Conservation (phyloP, 306 rosid genomes). For the Acacia crassicarpa region DNA sequence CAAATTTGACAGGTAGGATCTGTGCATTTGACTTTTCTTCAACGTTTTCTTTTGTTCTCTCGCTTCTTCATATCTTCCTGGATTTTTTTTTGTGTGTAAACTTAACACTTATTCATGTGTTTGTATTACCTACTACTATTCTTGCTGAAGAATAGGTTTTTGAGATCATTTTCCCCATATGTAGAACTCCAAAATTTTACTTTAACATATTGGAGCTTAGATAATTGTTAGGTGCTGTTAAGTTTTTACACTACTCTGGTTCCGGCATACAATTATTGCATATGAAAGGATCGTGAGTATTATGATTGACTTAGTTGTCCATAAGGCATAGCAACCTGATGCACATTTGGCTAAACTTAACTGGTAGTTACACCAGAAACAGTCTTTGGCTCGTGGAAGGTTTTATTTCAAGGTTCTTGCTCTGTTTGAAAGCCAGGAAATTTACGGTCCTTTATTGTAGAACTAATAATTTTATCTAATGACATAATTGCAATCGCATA, state of each 20-base stretch:
- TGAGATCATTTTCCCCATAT: not conserved
- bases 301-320: not conserved
- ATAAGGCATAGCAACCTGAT: not conserved
- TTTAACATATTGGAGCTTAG: not conserved
- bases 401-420: not conserved
- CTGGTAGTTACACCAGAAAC: constrained; percentile 13
- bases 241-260: not conserved
- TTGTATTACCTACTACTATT: not conserved
- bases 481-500: not conserved
- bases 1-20: constrained; percentile 86
- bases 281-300: not conserved
- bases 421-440: not conserved
- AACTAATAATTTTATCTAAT: not conserved
- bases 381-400: not conserved
- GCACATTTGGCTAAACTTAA: not conserved
- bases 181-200: not conserved
- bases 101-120: not conserved
- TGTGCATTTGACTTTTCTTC: constrained; percentile 17
- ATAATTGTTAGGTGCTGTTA: not conserved
- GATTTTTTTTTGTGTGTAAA: not conserved
- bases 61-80: not conserved
- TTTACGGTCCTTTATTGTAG: not conserved
- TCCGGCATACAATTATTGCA: not conserved
- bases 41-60: not conserved
- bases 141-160: not conserved